Evolutionary conservation across 2,329 filamentous ascomycete species (phyloP), one percentile per base, ranked within the genome.

Genomic region (Colletotrichum sp.): DNA sequence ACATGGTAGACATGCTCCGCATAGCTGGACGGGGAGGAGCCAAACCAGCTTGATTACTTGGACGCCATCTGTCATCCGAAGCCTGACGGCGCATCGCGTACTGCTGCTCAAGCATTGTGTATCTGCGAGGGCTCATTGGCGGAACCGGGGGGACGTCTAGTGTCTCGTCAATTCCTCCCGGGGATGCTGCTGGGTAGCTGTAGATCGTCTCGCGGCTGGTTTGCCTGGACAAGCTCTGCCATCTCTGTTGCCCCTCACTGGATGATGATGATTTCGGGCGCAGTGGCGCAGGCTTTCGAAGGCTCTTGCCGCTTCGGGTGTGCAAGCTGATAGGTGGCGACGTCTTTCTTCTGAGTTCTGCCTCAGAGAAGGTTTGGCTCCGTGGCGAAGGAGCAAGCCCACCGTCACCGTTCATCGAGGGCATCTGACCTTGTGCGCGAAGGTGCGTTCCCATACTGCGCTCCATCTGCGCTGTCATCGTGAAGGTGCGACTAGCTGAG

Each of bases 291-390:
- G 82, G 81, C 5, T 68, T 73, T 8, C 66, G 66, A 82, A 85
- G 21, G 78, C 80, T 59, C 78, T 81, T 13, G 15, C 75, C 79
- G 34, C 82, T 84, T 31, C 84, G 82, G 6, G 83, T 86, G n/a
- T 81, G 81, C 80, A 87, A 83, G 76, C 84, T 87, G 33, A 87
- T 81, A 0, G 86, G 85, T 1, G 85, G 84, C 5, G 84, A 81
- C 0, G 83, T 82, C 67, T 78, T 84, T 69, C 79, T 82, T 54
- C 78, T 80, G 24, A 76, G 69, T 21, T 75, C 74, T 29, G 80
- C 76, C 31, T 78, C 77, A 16, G 79, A 77, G 16, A 82, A 75
- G 16, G 80, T 78, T 18, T 80, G 81, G 51, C 31, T 54, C 24
- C 38, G 33, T 11, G 64, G 51, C 15, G 59, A 29, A 34, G 61